Percentiles rank a stretch among this genome's conserved stretches.
Conservation (phyloP, 2,329 filamentous ascomycete species). For the Scedosporium boydii region DNA sequence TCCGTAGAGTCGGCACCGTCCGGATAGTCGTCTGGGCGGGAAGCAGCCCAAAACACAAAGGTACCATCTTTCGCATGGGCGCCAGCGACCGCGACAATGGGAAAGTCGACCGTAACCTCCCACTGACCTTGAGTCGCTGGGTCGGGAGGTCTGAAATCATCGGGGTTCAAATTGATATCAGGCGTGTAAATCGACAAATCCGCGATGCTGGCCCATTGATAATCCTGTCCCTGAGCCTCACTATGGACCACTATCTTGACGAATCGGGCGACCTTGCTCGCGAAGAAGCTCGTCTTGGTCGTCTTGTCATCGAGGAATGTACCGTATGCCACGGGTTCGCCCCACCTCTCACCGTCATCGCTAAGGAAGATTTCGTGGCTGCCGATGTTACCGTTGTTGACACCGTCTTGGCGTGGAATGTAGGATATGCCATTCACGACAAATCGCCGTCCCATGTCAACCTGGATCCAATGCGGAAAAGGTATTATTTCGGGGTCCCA, state of each 20-base stretch:
- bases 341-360: constrained; percentile 17
- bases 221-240: constrained; percentile 16
- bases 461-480: constrained; percentile 19
- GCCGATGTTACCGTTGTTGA: constrained; percentile 18
- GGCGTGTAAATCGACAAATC: constrained; percentile 21
- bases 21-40: constrained; percentile 4
- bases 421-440: constrained; percentile 21
- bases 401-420: constrained; percentile 18
- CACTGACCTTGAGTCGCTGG: constrained; percentile 19
- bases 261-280: constrained; percentile 18
- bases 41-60: constrained; percentile 3
- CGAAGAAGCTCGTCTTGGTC: constrained; percentile 23
- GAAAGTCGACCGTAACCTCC: constrained; percentile 24
- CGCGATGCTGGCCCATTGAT: constrained; percentile 21
- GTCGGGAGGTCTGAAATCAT: constrained; percentile 7
- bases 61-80: constrained; percentile 7
- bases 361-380: constrained; percentile 20
- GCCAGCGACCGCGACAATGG: constrained; percentile 23
- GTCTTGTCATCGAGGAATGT: constrained; percentile 18
- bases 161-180: constrained; percentile 10
- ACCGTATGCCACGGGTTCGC: constrained; percentile 17
- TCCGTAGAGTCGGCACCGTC: constrained; percentile 2
- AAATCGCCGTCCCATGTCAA: constrained; percentile 18
- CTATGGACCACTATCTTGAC: constrained; percentile 19
- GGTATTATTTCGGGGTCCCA: constrained; percentile 7